phyloP scores from a whole-genome alignment of 208 protist genomes.

The Porcisia hertigi region DNA sequence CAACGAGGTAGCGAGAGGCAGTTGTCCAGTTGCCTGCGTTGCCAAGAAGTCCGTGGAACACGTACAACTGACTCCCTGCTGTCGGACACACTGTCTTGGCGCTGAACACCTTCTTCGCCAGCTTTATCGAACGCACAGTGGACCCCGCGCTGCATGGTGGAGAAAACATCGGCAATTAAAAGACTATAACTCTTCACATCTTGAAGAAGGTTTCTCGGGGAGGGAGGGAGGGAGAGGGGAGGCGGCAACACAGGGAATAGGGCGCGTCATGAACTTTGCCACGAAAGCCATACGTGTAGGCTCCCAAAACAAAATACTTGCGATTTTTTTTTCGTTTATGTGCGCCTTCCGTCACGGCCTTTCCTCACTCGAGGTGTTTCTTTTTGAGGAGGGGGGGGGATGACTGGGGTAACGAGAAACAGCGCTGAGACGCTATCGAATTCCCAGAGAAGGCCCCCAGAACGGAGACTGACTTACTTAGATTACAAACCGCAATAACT shows the following conservation, averaged over 20 bases:
- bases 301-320: too few relatives aligned
- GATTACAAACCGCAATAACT: too few relatives aligned
- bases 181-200: too few relatives aligned
- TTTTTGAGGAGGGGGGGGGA: not conserved
- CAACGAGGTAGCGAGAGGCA: constrained; percentile 38
- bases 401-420: not conserved
- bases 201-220: not conserved
- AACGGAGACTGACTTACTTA: too few relatives aligned
- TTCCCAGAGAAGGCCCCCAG: too few relatives aligned
- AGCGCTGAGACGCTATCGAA: too few relatives aligned
- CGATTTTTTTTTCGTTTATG: too few relatives aligned
- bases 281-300: too few relatives aligned
- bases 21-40: constrained; percentile 82
- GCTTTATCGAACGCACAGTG: constrained; percentile 19
- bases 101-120: constrained; percentile 32
- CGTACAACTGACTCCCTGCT: constrained; percentile 47
- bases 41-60: constrained; percentile 80
- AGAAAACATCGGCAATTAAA: not conserved
- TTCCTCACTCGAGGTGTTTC: too few relatives aligned
- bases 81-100: constrained; percentile 21
- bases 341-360: too few relatives aligned
- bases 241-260: not conserved
- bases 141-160: constrained; percentile 3
- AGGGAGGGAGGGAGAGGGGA: not conserved
- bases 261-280: not conserved